These are phyloP conservation scores for Phalaenopsis hybrid DNA, from an alignment of 116 monocot species.

Conservation along the genomic window DNA sequence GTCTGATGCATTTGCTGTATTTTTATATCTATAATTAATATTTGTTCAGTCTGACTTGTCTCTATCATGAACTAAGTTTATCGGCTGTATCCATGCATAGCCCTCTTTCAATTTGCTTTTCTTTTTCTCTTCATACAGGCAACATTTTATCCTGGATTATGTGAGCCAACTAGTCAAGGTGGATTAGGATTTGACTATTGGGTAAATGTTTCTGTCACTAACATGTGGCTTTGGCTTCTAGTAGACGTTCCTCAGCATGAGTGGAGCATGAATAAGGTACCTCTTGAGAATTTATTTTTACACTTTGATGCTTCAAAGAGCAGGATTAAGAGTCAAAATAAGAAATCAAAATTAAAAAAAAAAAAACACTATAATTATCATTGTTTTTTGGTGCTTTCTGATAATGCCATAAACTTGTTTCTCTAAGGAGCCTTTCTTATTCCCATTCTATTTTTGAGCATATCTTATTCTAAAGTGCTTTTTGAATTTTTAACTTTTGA, in stretches of 20 bases:
- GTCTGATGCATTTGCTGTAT: not conserved
- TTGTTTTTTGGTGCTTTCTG: not conserved
- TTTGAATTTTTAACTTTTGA: not conserved
- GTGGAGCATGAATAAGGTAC: slow-evolving; percentile 96
- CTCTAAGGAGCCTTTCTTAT: not conserved
- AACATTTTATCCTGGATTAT: slow-evolving; percentile 95
- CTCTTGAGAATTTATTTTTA: not conserved
- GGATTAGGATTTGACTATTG: slow-evolving; percentile 94
- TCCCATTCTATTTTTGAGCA: not conserved
- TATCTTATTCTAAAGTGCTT: not conserved
- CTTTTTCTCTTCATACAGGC: slow-evolving; percentile 35
- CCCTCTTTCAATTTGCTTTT: not conserved
- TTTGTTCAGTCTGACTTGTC: not conserved
- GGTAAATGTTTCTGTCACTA: slow-evolving; percentile 70
- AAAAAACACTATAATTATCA: not conserved
- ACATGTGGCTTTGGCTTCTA: slow-evolving; percentile 93
- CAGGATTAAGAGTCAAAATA: not conserved
- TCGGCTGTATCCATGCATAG: not conserved
- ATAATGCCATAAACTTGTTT: not conserved
- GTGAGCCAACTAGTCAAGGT: slow-evolving; percentile 86
- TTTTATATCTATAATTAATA: not conserved
- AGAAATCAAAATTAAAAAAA: not conserved
- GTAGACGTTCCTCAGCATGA: slow-evolving; percentile 69
- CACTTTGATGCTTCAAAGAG: not conserved
- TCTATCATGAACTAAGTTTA: not conserved